Base-by-base conservation (phyloP, 2,329 filamentous ascomycete species). In the Microthyrium microscopicum region DNA sequence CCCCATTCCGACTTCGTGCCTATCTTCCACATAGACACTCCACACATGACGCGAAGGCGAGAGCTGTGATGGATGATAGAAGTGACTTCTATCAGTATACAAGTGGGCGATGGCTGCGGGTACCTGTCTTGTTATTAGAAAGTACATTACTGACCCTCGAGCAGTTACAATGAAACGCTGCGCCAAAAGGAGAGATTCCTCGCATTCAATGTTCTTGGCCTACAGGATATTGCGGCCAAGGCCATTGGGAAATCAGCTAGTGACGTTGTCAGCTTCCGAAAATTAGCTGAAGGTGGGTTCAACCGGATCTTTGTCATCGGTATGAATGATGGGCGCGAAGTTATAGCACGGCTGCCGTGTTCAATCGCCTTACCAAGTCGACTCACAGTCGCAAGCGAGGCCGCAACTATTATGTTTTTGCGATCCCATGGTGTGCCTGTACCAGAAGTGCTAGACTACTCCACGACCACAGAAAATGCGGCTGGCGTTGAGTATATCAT, bases 271-370 rank as follows among this genome's bases (percentile, higher is more conserved):
- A n/a, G n/a, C n/a, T n/a, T n/a, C n/a, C n/a, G n/a, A n/a, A n/a
- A 26, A 40, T 15, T 56, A 9, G 45, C 46, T 2, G 52, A 55
- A 39, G 52, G 52, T 1, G 38, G 48, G 16, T 45, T 45, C 36
- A 55, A 45, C 34, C 43, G 44, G 35, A 40, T 36, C 15, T 44
- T 43, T 33, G 29, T 42, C 17, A 17, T 45, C 17, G 39, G 33
- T 21, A 45, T 44, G 40, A 39, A 43, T 12, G 37, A 45, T 20
- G 41, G 41, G 5, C 27, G 22, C 22, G 38, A 42, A 30, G 36
- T 47, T 31, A 32, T 47, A 4, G 44, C 40, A 33, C 44, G 37
- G 25, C n/a, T 46, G n/a, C 40, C 45, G 8, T 39, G 43, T 33
- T 41, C 42, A 19, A 44, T 44, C 40, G 44, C 45, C 25, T 41